Base-by-base conservation (phyloP, 768 basidiomycete genomes). In the Lentinus tigrinus region DNA sequence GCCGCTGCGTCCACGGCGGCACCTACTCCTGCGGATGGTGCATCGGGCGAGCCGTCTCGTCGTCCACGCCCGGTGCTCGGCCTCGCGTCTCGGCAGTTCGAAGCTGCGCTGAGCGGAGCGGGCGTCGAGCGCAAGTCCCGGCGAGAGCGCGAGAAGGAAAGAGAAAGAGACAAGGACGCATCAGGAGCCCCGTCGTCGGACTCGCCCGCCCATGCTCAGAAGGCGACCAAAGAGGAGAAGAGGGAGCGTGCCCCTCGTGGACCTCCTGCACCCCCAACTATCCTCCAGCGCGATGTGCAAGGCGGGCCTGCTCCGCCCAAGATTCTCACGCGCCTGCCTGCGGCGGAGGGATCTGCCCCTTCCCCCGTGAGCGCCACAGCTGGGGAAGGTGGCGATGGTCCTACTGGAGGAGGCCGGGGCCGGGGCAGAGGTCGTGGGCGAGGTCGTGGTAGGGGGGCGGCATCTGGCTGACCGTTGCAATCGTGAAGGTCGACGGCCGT, bases 81-180 rank as follows among this genome's bases (percentile, higher is more conserved):
- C 0, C 67, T 87, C 8, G 85, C 78, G 0, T 84, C 83, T 3
- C 78, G 88, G 13, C 86, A 89, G 14, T 86, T 91, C 52, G 88
- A 89, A 63, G 88, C 84, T 7, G 89, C 89, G 8, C 70, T 91
- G 27, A 89, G 71, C 56, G 84, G 86, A 0, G 83, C 84, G 0
- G 85, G 84, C 5, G 82, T 84, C 4, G 57, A 68, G 2, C 63
- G 67, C 11, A 61, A 67, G 34, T 37, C 68, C 8, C 73, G 77
- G 24, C 68, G 73, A 19, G 77, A 73, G 65, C 71, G 70, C 9
- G 77, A 75, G 63, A 56, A 57, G 34, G 61, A 39, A 49, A 37
- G 37, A 21, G 7, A 69, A 66, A 54, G 52, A 36, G 61, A 47
- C 48, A 40, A 49, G 48, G 38, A 23, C 17, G 44, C 47, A 13